Evolutionary conservation across 495 filamentous ascomycete genomes (phyloP), one percentile per base, ranked within the genome.

Genomic region (Aspergillus diversus): DNA sequence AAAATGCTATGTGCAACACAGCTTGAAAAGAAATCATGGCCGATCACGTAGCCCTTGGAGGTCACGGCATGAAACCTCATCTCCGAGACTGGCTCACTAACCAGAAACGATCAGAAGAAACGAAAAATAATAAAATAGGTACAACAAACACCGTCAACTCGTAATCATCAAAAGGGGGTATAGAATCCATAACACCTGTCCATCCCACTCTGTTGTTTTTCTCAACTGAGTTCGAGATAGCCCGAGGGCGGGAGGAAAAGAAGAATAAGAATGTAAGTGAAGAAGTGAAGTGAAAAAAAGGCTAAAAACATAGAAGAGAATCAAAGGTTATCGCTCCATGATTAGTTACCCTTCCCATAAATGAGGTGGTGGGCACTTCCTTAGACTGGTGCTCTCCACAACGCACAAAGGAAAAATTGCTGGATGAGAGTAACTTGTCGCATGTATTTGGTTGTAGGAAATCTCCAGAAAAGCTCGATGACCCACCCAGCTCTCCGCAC

Each of bases 91-190:
- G 60, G 60, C 52, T 51, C 60, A 57, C 60, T 42, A 46, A 63
- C 46, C 60, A 57, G 21, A 63, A 60, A 63, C 60, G 60, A 57
- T 32, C 55, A 57, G 60, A 58, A 32, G 17, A 42, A 37, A 43
- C 11, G 11, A 43, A 43, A 2, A 13, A 43, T 15, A 43, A 4
- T 15, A 48, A 52, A 62, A 51, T 50, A 62, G 51, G 39, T 33
- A 57, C 42, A 61, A 16, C 35, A 55, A 61, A 16, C 35, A 55
- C 35, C 73, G 63, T 78, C 64, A 73, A 72, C 70, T 77, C 76
- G 55, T 78, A 69, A 67, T 69, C 63, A 59, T 57, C 61, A 70
- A 55, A 64, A 63, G 63, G 48, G 73, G 74, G 73, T 77, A 76
- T 78, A 75, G 65, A 61, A 57, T 65, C 62, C 66, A 60, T 64